Conservation (phyloP, 768 basidiomycete genomes). For the Porpolomopsis calyptriformis region DNA sequence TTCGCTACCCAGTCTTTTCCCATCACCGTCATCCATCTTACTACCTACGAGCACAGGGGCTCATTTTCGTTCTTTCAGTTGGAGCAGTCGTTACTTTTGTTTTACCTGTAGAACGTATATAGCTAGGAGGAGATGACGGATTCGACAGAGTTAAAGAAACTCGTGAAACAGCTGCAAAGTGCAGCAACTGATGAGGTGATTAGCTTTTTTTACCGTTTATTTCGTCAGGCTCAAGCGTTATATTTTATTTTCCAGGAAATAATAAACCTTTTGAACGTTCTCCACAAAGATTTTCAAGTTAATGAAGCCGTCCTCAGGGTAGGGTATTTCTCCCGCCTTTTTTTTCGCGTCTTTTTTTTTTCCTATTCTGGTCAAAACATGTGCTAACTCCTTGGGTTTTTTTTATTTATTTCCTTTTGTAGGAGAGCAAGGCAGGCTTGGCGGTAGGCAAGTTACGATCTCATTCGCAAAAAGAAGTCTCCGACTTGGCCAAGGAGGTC, state of each 20-base stretch:
- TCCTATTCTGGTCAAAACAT: constrained; percentile 7
- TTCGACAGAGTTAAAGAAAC: constrained; percentile 62
- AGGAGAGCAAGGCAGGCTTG: constrained; percentile 92
- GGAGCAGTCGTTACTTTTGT: constrained; percentile 4
- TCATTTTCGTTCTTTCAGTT: not conserved
- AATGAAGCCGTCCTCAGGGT: constrained; percentile 70
- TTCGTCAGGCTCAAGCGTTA: constrained; percentile 27
- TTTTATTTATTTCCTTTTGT: constrained; percentile 15
- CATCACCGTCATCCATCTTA: not conserved
- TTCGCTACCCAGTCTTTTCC: not conserved
- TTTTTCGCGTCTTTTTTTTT: constrained; percentile 17
- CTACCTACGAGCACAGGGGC: not conserved
- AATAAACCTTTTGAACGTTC: constrained; percentile 42
- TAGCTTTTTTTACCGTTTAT: constrained; percentile 23
- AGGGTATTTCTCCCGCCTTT: constrained; percentile 32
- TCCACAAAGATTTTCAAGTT: constrained; percentile 59
- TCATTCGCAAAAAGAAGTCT: constrained; percentile 59
- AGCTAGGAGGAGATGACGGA: constrained; percentile 30
- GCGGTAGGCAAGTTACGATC: constrained; percentile 82
- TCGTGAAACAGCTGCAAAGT: constrained; percentile 69
- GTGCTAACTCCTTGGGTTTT: constrained; percentile 2
- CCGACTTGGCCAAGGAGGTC: constrained; percentile 80
- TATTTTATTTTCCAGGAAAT: constrained; percentile 41
- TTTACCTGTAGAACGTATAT: constrained; percentile 25
- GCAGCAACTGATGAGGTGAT: constrained; percentile 47